phyloP scores from a whole-genome alignment of 139 green algal genomes.

The Zygnema circumcarinatum region DNA sequence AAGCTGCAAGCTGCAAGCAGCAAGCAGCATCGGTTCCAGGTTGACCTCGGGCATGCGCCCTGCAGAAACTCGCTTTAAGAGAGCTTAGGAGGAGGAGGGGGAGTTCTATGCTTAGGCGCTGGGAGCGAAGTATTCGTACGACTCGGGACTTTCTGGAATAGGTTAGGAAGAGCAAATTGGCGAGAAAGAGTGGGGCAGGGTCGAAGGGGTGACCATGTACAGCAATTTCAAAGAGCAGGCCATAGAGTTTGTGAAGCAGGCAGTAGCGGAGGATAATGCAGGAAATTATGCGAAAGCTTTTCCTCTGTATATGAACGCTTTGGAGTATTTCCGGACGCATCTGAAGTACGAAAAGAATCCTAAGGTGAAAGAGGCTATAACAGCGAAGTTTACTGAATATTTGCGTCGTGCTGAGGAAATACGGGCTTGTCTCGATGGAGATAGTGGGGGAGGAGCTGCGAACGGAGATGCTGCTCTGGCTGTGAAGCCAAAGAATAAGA shows the following conservation, averaged over 20 bases:
- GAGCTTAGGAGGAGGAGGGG: no score
- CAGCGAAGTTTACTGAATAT: conserved; percentile 90
- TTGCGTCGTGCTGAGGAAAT: conserved; percentile 91
- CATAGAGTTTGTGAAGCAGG: conserved; percentile 82
- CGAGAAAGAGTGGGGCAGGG: no score
- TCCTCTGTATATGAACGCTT: conserved; percentile 72
- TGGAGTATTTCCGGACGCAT: conserved; percentile 78
- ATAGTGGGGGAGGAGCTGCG: conserved; percentile 21
- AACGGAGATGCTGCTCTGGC: conserved; percentile 56
- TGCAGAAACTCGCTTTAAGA: no score
- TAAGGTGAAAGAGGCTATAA: conserved; percentile 65
- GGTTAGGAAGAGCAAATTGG: no score
- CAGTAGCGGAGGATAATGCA: conserved; percentile 78
- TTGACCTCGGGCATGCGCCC: no score
- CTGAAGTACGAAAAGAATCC: conserved; percentile 94
- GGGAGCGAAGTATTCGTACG: no score
- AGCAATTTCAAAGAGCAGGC: conserved; percentile 79
- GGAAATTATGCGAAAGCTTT: conserved; percentile 77
- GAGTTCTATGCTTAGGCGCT: no score
- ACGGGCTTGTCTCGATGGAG: conserved; percentile 73
- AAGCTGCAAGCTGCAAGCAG: no score
- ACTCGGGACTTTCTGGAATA: no score
- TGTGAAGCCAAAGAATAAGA: conserved; percentile 54
- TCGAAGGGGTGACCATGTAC: conserved; percentile 59
- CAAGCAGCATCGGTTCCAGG: no score